phyloP scores from a whole-genome alignment of 805 yeast species.

The Komagataella populi region DNA sequence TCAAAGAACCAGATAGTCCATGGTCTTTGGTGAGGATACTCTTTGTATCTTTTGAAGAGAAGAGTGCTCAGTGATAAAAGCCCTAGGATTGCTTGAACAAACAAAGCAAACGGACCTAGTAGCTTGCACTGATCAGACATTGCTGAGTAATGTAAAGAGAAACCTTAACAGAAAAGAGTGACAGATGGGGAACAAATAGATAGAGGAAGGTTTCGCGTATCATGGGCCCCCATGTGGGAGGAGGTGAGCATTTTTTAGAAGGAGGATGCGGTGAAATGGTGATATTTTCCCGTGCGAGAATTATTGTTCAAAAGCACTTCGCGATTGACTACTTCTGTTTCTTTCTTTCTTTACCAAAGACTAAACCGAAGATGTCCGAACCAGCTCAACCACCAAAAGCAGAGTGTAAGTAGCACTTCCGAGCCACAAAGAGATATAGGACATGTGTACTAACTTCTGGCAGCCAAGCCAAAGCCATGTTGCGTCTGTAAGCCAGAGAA shows the following conservation, averaged over 20 bases:
- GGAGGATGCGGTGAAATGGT: neutral
- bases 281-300: neutral
- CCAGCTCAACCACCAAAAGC: neutral
- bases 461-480: slow-evolving; percentile 79
- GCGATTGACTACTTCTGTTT: neutral
- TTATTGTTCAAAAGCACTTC: neutral
- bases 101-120: slow-evolving; percentile 75
- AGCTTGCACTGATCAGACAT: slow-evolving; percentile 35
- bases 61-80: slow-evolving; percentile 60
- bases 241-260: neutral
- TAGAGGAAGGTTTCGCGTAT: neutral
- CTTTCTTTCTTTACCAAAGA: neutral
- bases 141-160: neutral
- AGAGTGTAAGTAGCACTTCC: neutral
- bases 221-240: neutral
- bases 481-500: slow-evolving; percentile 88
- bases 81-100: slow-evolving; percentile 70
- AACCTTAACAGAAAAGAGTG: neutral
- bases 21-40: slow-evolving; percentile 69
- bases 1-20: slow-evolving; percentile 85
- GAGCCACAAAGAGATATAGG: neutral
- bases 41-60: slow-evolving; percentile 63
- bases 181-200: neutral
- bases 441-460: neutral
- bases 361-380: neutral